These are phyloP conservation scores for Lumnitzera littorea DNA, from an alignment of 345 rosid species.

Conservation along the genomic window DNA sequence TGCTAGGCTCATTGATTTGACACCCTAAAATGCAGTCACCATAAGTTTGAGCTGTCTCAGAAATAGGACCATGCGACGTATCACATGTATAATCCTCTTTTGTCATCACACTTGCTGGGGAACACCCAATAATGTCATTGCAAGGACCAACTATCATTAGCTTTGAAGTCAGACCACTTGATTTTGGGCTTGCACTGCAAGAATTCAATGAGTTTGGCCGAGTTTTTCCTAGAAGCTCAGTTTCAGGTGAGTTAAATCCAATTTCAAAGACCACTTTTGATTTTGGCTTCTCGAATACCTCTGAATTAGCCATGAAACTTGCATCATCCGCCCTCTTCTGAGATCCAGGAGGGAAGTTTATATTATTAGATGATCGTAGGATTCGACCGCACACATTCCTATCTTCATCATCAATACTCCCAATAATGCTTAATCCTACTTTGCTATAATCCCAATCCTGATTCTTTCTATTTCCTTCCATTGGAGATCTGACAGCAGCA, in stretches of 20 bases:
- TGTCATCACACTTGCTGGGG: conserved; percentile 63
- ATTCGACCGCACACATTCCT: conserved; percentile 18
- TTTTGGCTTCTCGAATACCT: conserved; percentile 27
- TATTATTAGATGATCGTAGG: conserved; percentile 32
- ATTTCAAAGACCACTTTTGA: conserved; percentile 63
- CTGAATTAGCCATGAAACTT: conserved; percentile 19
- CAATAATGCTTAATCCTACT: conserved; percentile 81
- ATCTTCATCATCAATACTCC: conserved; percentile 44
- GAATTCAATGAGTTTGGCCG: conserved; percentile 41
- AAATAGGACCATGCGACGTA: conserved; percentile 70
- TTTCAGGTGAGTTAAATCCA: conserved; percentile 32
- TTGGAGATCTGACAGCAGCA: conserved; percentile 23
- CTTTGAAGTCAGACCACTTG: conserved; percentile 10
- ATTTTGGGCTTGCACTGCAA: conserved; percentile 19
- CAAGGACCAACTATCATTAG: conserved; percentile 16
- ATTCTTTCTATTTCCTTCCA: conserved; percentile 24
- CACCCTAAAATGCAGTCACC: conserved; percentile 70
- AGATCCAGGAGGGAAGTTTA: conserved; percentile 61
- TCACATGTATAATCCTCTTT: conserved; percentile 95
- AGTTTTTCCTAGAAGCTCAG: conserved; percentile 33
- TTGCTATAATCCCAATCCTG: conserved; percentile 49
- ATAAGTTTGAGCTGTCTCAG: conserved; percentile 72
- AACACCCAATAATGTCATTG: conserved; percentile 20
- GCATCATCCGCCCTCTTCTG: conserved; percentile 42
- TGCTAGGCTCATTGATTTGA: conserved; percentile 27